Conservation (phyloP, 495 filamentous ascomycete genomes). For the Trichoderma reesei region DNA sequence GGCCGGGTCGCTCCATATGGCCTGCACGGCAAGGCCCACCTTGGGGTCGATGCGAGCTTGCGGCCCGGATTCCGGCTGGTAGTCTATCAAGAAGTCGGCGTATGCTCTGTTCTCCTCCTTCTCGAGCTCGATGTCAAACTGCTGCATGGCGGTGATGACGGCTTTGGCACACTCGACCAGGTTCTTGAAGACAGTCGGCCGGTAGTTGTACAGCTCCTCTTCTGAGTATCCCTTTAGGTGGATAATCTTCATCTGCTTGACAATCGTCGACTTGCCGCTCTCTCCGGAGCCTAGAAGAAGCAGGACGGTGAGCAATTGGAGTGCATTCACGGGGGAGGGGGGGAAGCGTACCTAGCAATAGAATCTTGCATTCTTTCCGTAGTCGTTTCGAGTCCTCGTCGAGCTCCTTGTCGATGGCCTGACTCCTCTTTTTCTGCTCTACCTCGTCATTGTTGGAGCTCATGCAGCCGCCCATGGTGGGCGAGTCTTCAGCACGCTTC, state of each 20-base stretch:
- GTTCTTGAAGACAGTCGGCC: slow-evolving; percentile 95
- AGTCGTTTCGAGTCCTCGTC: slow-evolving; percentile 87
- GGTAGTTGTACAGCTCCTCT: slow-evolving; percentile 86
- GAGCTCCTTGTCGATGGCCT: slow-evolving; percentile 82
- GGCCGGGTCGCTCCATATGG: slow-evolving; percentile 83
- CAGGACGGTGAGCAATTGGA: background rate
- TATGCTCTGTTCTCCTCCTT: slow-evolving; percentile 60
- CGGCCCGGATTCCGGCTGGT: slow-evolving; percentile 82
- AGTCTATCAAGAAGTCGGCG: slow-evolving; percentile 72
- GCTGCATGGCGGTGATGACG: slow-evolving; percentile 75
- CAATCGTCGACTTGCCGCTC: slow-evolving; percentile 97
- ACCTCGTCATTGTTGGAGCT: slow-evolving; percentile 70
- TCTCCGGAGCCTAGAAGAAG: slow-evolving; percentile 76
- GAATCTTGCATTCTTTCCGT: slow-evolving; percentile 96
- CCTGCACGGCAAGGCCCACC: slow-evolving; percentile 72
- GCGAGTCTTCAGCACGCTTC: slow-evolving; percentile 9
- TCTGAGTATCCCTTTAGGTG: slow-evolving; percentile 92
- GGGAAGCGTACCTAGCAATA: slow-evolving; percentile 67
- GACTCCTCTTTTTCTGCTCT: slow-evolving; percentile 89
- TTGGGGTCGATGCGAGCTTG: slow-evolving; percentile 67
- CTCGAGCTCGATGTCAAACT: slow-evolving; percentile 72
- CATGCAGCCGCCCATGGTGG: slow-evolving; percentile 82
- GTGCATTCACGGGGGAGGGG: slow-evolving; percentile 9
- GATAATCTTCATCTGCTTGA: slow-evolving; percentile 99
- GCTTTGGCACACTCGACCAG: slow-evolving; percentile 91